Base-by-base conservation (phyloP, 2,329 filamentous ascomycete genomes). In the Ophiostoma fasciatum region DNA sequence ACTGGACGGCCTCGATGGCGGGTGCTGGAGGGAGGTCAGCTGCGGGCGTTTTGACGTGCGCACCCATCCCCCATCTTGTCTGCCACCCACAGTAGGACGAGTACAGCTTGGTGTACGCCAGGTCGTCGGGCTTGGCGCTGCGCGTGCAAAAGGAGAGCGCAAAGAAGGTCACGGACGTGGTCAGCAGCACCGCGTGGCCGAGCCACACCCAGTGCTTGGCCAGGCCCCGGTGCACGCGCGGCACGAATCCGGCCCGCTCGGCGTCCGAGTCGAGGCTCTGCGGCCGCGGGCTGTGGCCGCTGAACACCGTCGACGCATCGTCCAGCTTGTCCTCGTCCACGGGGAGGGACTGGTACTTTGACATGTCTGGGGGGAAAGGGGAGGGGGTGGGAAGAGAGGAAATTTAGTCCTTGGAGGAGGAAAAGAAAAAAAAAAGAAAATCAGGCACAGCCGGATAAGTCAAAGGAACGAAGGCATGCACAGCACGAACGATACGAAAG, bases 1-100 rank as follows among this genome's bases (percentile, higher is more conserved):
- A 71, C 41, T 60, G 53, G 7, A 70, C 60, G 0, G 60, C 57
- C 41, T 60, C 53, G 5, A 68, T 59, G 1, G 60, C 57, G 18
- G 56, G 51, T 2, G 58, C 58, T 28, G 63, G 63, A 6, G 63
- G 26, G 64, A 65, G 70, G 35, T 31, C 26, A 35, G n/a, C n/a
- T n/a, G n/a, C n/a, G n/a, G n/a, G n/a, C n/a, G n/a, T n/a, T n/a
- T n/a, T n/a, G n/a, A n/a, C n/a, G n/a, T n/a, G n/a, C n/a, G n/a
- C n/a, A n/a, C 11, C 11, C n/a, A 10, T 14, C 8, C n/a, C 2
- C 14, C 9, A 10, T 21, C 6, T 34, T 12, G 9, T 13, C n/a
- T 19, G 2, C 15, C 5, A 18, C 39, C 7, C 35, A 50, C 50
- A 50, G 45, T 55, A 64, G 18, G 63, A 59, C 3, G 63, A 66